These are phyloP conservation scores for Pichia sp. DNA, from an alignment of 1,139 yeast species.

Conservation along the genomic window DNA sequence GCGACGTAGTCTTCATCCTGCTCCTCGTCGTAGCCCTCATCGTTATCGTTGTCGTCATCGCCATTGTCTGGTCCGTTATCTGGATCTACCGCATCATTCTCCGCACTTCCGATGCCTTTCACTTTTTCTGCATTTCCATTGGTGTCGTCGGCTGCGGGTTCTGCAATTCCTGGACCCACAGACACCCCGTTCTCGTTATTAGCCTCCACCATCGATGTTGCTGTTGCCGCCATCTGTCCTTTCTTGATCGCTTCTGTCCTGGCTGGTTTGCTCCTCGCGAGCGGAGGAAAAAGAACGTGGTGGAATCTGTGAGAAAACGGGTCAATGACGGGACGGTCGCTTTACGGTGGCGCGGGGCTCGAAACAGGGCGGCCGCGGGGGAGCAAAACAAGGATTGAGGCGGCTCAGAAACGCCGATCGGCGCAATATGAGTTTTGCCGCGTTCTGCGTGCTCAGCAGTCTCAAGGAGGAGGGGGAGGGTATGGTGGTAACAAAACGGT, in stretches of 20 bases:
- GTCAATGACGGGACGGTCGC: neutral
- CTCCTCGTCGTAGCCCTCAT: constrained; percentile 29
- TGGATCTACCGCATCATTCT: neutral
- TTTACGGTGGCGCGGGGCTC: neutral
- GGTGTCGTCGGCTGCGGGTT: neutral
- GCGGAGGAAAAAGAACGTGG: neutral
- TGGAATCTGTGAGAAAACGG: neutral
- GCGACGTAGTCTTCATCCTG: constrained; percentile 31
- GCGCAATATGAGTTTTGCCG: neutral
- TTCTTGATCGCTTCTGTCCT: neutral
- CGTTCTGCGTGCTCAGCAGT: neutral
- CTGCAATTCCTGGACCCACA: too few relatives aligned
- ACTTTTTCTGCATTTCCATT: neutral
- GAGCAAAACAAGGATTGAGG: neutral
- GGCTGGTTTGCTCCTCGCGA: neutral
- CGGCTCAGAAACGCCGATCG: neutral
- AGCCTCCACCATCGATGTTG: neutral
- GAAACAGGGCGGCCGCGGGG: neutral
- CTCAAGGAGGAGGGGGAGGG: neutral
- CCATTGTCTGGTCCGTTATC: neutral
- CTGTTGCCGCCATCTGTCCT: neutral
- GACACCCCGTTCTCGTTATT: neutral
- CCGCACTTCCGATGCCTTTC: neutral
- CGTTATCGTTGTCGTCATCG: constrained; percentile 4
- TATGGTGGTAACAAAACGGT: neutral